Conservation (phyloP, 768 basidiomycete genomes). For the Lepiota venenata region DNA sequence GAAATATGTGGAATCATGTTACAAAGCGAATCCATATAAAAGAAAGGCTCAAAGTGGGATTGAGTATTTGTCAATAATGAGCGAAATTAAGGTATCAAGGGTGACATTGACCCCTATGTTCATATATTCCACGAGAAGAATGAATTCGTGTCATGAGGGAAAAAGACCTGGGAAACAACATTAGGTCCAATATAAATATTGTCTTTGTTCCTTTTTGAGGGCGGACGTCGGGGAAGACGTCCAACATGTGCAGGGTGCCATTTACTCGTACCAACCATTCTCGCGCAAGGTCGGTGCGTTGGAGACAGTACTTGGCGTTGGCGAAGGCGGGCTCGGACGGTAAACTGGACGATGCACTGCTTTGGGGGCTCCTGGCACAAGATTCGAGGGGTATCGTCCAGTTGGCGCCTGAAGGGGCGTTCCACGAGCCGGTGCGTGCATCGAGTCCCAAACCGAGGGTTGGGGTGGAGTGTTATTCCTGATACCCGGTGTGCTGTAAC, state of each 20-base stretch:
- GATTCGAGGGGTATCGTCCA: slow-evolving; percentile 30
- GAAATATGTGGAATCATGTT: neutral
- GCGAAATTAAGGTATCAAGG: slow-evolving; percentile 1
- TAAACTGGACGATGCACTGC: slow-evolving; percentile 23
- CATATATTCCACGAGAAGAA: slow-evolving; percentile 14
- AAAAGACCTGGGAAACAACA: slow-evolving; percentile 5
- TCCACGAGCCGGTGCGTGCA: slow-evolving; percentile 40
- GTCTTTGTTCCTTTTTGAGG: slow-evolving; percentile 12
- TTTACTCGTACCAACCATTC: slow-evolving; percentile 78
- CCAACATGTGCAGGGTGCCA: slow-evolving; percentile 7
- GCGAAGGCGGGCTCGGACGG: slow-evolving; percentile 51
- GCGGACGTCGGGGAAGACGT: slow-evolving; percentile 1
- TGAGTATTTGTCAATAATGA: neutral
- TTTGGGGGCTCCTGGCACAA: slow-evolving; percentile 35
- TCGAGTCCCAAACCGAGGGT: slow-evolving; percentile 73
- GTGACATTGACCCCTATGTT: neutral
- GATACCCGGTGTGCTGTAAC: slow-evolving; percentile 21
- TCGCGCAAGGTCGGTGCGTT: slow-evolving; percentile 64
- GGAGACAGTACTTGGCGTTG: slow-evolving; percentile 75
- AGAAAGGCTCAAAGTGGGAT: neutral
- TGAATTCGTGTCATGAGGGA: slow-evolving; percentile 10
- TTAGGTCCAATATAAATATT: slow-evolving; percentile 6
- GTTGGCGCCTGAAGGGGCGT: slow-evolving; percentile 28
- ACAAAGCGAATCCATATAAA: neutral
- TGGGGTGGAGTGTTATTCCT: slow-evolving; percentile 39